Percentiles rank a stretch among this genome's conserved stretches.
Conservation (phyloP, 352 stramenopile species). For the Globisporangium rhizosaccharum region DNA sequence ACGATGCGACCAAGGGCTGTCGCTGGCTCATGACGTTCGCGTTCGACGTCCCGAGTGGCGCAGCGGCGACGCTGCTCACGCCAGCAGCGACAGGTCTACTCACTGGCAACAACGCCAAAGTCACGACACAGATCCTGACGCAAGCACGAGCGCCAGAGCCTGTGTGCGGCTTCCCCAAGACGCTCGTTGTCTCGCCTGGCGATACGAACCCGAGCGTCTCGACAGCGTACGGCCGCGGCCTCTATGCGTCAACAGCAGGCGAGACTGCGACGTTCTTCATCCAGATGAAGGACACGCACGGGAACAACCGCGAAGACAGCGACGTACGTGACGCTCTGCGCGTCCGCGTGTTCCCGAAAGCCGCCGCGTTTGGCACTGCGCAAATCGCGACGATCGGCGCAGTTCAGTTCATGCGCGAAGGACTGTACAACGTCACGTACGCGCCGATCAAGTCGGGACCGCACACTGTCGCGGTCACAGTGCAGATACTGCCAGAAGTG, state of each 20-base stretch:
- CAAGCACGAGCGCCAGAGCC: constrained; percentile 20
- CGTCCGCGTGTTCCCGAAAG: constrained; percentile 47
- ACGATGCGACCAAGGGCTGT: constrained; percentile 49
- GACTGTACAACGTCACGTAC: constrained; percentile 86
- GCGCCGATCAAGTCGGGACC: constrained; percentile 69
- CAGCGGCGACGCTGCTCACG: constrained; percentile 7
- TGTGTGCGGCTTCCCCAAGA: constrained; percentile 67
- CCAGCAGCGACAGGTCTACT: constrained; percentile 60
- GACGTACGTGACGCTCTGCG: constrained; percentile 24
- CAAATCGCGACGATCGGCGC: constrained; percentile 26
- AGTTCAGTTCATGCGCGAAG: constrained; percentile 59
- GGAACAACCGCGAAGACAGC: constrained; percentile 63
- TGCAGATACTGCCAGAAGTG: constrained; percentile 67
- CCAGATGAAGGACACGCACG: constrained; percentile 81
- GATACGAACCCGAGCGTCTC: constrained; percentile 66
- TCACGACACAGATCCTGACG: constrained; percentile 32
- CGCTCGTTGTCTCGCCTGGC: constrained; percentile 39
- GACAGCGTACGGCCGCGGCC: constrained; percentile 55
- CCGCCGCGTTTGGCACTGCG: constrained; percentile 15
- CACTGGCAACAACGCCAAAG: constrained; percentile 58
- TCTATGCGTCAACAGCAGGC: constrained; percentile 55
- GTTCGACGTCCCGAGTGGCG: constrained; percentile 12
- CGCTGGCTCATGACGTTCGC: constrained; percentile 67
- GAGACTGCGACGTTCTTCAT: constrained; percentile 54
- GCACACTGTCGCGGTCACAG: constrained; percentile 85